phyloP scores from a whole-genome alignment of 2,329 filamentous ascomycete species.

The Bimuria novae-zelandiae region DNA sequence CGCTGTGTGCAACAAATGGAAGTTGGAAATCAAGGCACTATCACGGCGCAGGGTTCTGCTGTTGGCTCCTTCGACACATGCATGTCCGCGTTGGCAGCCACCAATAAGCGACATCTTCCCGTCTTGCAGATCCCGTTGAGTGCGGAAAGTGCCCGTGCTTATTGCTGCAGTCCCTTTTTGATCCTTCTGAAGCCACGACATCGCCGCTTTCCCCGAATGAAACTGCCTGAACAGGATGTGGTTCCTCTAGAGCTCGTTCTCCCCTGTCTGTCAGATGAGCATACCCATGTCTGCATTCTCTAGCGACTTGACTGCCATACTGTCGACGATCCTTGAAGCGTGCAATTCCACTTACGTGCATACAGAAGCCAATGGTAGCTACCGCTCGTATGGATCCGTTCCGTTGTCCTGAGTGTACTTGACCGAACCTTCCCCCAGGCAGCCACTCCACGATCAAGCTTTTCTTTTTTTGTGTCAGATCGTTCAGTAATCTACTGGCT shows the following conservation, averaged over 20 bases:
- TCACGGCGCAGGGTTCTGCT: neutral
- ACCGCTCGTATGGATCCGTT: slow-evolving; percentile 21
- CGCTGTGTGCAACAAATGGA: neutral
- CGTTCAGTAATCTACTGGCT: too few relatives aligned
- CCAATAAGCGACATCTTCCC: neutral
- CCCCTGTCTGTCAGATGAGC: slow-evolving; percentile 1
- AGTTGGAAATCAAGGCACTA: too few relatives aligned
- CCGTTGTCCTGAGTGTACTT: slow-evolving; percentile 20
- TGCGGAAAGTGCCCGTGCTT: neutral
- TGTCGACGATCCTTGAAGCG: slow-evolving; percentile 20
- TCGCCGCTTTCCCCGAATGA: slow-evolving; percentile 11
- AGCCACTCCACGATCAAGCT: neutral
- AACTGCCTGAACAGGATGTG: neutral
- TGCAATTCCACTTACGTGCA: slow-evolving; percentile 26
- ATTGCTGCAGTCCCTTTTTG: slow-evolving; percentile 5
- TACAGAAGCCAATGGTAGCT: slow-evolving; percentile 20
- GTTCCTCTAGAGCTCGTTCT: slow-evolving; percentile 2
- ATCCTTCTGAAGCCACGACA: slow-evolving; percentile 15
- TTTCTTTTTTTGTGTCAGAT: neutral
- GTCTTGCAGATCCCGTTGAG: slow-evolving; percentile 11
- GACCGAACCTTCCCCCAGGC: slow-evolving; percentile 16
- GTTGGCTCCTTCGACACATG: slow-evolving; percentile 9
- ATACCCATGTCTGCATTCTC: slow-evolving; percentile 12
- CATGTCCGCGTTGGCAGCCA: neutral
- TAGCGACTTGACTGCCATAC: slow-evolving; percentile 17